phyloP scores from a whole-genome alignment of 169 alveolate species.

The Toxoplasma gondii region DNA sequence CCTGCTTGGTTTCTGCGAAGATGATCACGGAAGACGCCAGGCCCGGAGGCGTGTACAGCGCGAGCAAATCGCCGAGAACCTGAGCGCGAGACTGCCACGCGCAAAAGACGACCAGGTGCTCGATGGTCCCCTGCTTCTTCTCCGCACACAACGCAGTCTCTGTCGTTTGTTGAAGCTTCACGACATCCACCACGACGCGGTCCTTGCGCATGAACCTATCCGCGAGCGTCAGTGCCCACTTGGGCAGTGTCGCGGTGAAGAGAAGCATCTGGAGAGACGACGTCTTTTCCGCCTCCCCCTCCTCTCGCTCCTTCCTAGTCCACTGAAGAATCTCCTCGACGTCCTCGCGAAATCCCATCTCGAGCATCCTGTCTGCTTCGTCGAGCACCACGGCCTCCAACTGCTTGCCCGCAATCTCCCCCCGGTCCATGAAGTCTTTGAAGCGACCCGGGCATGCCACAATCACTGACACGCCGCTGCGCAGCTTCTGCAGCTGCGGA shows the following conservation, averaged over 20 bases:
- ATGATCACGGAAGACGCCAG: slow-evolving; percentile 75
- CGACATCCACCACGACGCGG: slow-evolving; percentile 37
- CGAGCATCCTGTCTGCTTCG: slow-evolving; percentile 90
- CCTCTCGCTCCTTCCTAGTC: slow-evolving; percentile 63
- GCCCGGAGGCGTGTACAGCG: slow-evolving; percentile 68
- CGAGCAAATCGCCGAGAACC: slow-evolving; percentile 85
- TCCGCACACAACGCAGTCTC: neutral
- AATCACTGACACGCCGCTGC: neutral
- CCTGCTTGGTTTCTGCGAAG: slow-evolving; percentile 90
- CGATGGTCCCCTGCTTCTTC: neutral
- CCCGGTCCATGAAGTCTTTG: slow-evolving; percentile 32
- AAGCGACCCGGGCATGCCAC: slow-evolving; percentile 56
- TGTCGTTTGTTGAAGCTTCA: neutral
- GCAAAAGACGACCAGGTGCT: slow-evolving; percentile 87
- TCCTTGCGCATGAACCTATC: slow-evolving; percentile 70
- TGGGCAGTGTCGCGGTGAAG: slow-evolving; percentile 92
- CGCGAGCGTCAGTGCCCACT: slow-evolving; percentile 87
- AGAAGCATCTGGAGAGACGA: slow-evolving; percentile 82
- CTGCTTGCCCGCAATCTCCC: neutral
- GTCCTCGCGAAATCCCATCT: slow-evolving; percentile 83
- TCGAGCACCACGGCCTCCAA: slow-evolving; percentile 72
- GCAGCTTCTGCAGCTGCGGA: slow-evolving; percentile 36
- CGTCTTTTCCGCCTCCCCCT: slow-evolving; percentile 54
- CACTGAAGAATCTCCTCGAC: slow-evolving; percentile 86
- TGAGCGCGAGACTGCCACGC: slow-evolving; percentile 82